Base-by-base conservation (phyloP, 2,329 filamentous ascomycete species). In the Alternaria solani region DNA sequence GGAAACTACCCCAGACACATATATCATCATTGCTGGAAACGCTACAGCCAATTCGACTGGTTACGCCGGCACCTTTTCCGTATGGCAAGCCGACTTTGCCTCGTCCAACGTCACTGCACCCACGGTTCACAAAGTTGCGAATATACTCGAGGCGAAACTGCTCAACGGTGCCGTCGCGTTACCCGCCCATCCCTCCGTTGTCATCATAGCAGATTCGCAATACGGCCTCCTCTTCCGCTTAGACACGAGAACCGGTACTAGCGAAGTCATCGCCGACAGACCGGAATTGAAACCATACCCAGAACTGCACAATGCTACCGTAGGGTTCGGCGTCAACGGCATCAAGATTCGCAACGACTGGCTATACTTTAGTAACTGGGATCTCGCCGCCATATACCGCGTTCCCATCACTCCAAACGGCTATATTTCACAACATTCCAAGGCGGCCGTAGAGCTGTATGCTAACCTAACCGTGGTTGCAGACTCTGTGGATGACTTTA, bases 11-110 rank as follows among this genome's bases (percentile, higher is more conserved):
- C 43, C 43, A 8, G 62, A 62, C 36, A 57, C 49, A 0, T 64
- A 62, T 49, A 34, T 23, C 46, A 38, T 64, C 23, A 38, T 62
- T n/a, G 52, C 51, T 36, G 62, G 62, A 16, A 64, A 62, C 18
- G 55, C 53, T 7, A 62, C 59, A 12, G 53, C 58, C 23, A 56
- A 59, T 23, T 46, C 55, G 0, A 52, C 46, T 11, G 61, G 61
- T 16, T 61, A 61, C 20, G 36, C 54, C 12, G 61, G 57, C 30
- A 63, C 53, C 16, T 61, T 51, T n/a, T 57, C 57, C 8, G 42
- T 48, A 2, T 63, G 61, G 57, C 36, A 57, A 23, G 44, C 52
- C n/a, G 39, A 46, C 18, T 61, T 58, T 46, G 3, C 30, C 28
- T 55, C 55, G 2, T 11, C 26, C 2, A 16, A 38, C 5, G 4